A percentile compares a stretch with the other conserved stretches of the same genome.
phyloP scores from a whole-genome alignment of 1,284 basidiomycete genomes.

The Rhizopogon hawkerae region DNA sequence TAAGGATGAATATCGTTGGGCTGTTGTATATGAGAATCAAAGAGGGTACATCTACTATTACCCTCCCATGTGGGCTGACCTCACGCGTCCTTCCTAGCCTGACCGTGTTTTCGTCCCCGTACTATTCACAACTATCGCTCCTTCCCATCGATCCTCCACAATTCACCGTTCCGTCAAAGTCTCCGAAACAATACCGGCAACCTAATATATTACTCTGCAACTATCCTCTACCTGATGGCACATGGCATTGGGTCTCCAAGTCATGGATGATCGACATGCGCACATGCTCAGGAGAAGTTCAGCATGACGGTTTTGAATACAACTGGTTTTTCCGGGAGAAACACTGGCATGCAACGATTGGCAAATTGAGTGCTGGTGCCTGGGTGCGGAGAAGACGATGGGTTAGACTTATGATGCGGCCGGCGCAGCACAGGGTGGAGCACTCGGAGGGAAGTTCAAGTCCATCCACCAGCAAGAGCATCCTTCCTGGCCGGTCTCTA shows the following conservation, averaged over 20 bases:
- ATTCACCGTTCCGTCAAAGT: conserved; percentile 53
- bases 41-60: conserved; percentile 49
- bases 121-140: conserved; percentile 63
- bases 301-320: conserved; percentile 78
- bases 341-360: conserved; percentile 56
- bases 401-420: conserved; percentile 73
- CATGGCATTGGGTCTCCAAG: conserved; percentile 71
- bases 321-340: conserved; percentile 63
- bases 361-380: conserved; percentile 51
- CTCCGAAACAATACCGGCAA: conserved; percentile 34
- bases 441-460: conserved; percentile 6
- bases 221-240: conserved; percentile 73
- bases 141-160: conserved; percentile 68
- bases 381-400: conserved; percentile 70
- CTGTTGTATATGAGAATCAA: conserved; percentile 70
- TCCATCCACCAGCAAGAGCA: background rate
- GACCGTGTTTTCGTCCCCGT: conserved; percentile 63
- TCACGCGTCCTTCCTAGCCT: conserved; percentile 33
- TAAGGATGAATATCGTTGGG: conserved; percentile 62
- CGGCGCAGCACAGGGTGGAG: conserved; percentile 27
- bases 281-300: conserved; percentile 58
- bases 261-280: conserved; percentile 84
- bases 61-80: conserved; percentile 1
- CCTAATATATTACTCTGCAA: conserved; percentile 49
- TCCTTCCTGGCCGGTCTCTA: conserved; percentile 4